phyloP scores from a whole-genome alignment of 192 early-diverging fungal genomes.

The Mortierella claussenii region DNA sequence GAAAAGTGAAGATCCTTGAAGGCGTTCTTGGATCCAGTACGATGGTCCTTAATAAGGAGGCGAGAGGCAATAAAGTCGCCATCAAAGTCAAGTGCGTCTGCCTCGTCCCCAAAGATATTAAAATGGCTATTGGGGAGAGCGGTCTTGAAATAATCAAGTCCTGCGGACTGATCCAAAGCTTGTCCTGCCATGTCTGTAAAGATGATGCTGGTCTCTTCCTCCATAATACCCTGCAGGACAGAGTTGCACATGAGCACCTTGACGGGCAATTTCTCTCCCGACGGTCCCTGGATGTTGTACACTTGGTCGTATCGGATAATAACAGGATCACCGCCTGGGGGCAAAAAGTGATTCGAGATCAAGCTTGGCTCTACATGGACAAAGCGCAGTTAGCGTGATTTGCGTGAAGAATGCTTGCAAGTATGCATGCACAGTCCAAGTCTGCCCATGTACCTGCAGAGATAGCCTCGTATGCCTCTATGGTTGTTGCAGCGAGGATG shows the following conservation, averaged over 20 bases:
- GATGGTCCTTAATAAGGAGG: constrained; percentile 35
- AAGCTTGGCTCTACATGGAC: constrained; percentile 31
- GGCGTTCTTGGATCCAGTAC: constrained; percentile 19
- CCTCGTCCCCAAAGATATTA: constrained; percentile 34
- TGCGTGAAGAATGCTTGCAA: background rate
- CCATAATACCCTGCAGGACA: constrained; percentile 72
- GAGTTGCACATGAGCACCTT: constrained; percentile 71
- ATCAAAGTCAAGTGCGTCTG: constrained; percentile 38
- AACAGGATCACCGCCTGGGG: constrained; percentile 25
- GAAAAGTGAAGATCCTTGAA: constrained; percentile 53
- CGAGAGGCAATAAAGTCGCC: constrained; percentile 42
- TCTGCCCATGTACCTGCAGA: constrained; percentile 9
- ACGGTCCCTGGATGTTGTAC: constrained; percentile 45
- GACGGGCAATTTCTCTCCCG: constrained; percentile 28
- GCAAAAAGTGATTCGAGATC: constrained; percentile 38
- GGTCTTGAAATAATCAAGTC: constrained; percentile 25
- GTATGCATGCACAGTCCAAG: background rate
- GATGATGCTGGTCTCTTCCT: constrained; percentile 63
- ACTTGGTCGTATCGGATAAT: constrained; percentile 54
- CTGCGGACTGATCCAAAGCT: constrained; percentile 7
- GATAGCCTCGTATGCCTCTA: constrained; percentile 60
- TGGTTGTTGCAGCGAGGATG: constrained; percentile 67
- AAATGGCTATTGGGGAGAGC: constrained; percentile 30
- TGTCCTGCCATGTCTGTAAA: constrained; percentile 61
- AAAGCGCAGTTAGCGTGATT: background rate